Evolutionary conservation across 1,139 yeast genomes (phyloP), one percentile per base, ranked within the genome.

Genomic region (Hemisphaericaspora subhashii): DNA sequence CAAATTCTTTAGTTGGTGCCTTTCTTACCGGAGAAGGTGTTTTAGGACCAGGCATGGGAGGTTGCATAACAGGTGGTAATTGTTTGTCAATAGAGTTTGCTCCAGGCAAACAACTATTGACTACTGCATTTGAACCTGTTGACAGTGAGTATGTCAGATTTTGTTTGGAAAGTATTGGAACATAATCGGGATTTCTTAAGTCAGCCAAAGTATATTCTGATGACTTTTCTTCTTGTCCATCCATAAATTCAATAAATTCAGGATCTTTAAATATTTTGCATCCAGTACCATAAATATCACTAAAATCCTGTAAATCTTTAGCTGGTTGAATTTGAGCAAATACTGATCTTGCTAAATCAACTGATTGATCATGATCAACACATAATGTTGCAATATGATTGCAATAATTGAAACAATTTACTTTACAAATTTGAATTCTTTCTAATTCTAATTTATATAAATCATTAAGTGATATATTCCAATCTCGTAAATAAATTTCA

Each of bases 331-430:
- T 81, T 40, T 76, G 74, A 41, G 90, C 96, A 44, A 88, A 71
- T 2, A 77, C 64, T 7, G 80, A 62, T 40, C 96, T 74, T 13
- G 89, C 77, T 42, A 71, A 68, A 55, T 88, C 96, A 39, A 86
- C 86, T 4, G 81, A 65, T 43, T 81, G 86, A 54, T 87, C 96
- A 50, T 83, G 85, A 36, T 80, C 80, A 20, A 88, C 92, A 56
- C 95, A 87, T 5, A 83, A 73, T 0, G 88, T 74, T 4, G 95
- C 86, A 10, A 85, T 71, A 38, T 82, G 73, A 58, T 88, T 88
- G 39, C 95, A 83, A 58, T 75, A 90, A 32, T 83, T 85, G 83
- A 96, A 94, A 47, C 94, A 62, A 53, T 84, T 86, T 13, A 85
- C 71, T 53, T 89, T 87, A 41, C 87, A 57, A 43, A 83, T 76